Base-by-base conservation (phyloP, 148 eudicot genomes). In the Fagopyrum esculentum region DNA sequence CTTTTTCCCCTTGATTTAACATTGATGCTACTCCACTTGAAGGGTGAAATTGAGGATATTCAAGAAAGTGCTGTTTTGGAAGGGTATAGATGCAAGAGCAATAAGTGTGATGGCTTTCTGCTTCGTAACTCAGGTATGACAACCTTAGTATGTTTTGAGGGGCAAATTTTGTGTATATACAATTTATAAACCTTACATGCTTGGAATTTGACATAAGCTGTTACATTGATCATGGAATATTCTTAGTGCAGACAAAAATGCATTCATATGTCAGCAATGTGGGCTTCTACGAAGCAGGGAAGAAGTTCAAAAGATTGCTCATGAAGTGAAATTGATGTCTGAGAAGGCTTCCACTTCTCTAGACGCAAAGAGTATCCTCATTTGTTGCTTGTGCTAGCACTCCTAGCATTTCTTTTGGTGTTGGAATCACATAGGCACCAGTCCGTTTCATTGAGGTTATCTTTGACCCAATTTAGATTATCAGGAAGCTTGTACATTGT, bases 1-100 rank as follows among this genome's bases (percentile, higher is more conserved):
- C 2, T 9, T 49, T 40, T 12, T 72, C 46, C 55, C 43, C 72
- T 52, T 69, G 22, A 29, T 19, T 68, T 68, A 47, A 79, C 73
- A 49, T 44, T 73, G 73, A 69, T 64, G 77, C 29, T 70, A 45
- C 60, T 46, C 16, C 75, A 35, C 55, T 66, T 54, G 19, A 84
- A 95, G 97, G 97, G 94, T 64, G 86, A 90, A 86, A 11, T 44
- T 71, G 96, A 87, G 29, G 98, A 92, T 80, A 89, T 92, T 76
- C 78, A 80, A 83, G 98, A 95, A 82, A 95, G 97, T 89, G 92
- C 97, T 54, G 73, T 85, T 69, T 77, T 92, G 76, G 98, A 95
- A 85, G 98, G 98, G 77, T 95, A 95, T 72, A 87, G 85, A 76
- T 95, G 98, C 86, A 83, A 75, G 69, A 82, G 80, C 80, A 51